Percentiles rank a stretch among this genome's conserved stretches.
These are phyloP conservation scores for Parascedosporium putredinis DNA, from an alignment of 2,329 filamentous ascomycete genomes.

Conservation along the genomic window DNA sequence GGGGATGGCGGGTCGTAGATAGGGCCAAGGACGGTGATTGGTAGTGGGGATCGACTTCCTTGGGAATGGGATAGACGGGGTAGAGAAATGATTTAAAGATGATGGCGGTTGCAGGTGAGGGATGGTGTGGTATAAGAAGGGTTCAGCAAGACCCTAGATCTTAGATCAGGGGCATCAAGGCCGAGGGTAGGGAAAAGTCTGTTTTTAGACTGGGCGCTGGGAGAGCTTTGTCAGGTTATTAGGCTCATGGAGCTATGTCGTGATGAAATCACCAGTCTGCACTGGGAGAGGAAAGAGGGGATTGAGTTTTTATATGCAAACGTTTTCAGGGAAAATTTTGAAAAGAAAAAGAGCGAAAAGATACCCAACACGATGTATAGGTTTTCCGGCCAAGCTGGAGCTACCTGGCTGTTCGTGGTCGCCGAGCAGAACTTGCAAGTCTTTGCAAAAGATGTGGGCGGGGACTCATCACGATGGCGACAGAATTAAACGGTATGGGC, in stretches of 20 bases:
- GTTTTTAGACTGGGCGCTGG: background rate
- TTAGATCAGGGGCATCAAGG: conserved; percentile 1
- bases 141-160: background rate
- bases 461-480: conserved; percentile 8
- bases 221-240: background rate
- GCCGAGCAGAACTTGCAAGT: background rate
- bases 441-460: conserved; percentile 1
- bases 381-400: too few species aligned
- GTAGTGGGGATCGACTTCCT: background rate
- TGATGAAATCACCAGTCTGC: background rate
- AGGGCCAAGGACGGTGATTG: background rate
- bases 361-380: background rate
- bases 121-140: background rate
- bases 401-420: too few species aligned
- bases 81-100: background rate
- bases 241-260: background rate
- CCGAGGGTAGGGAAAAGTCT: background rate
- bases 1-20: too few species aligned
- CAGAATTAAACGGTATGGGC: conserved; percentile 4
- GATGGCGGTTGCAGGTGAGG: background rate
- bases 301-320: background rate
- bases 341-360: background rate
- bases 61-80: background rate
- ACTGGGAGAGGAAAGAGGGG: background rate
- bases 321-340: background rate